Percentiles rank a stretch among this genome's conserved stretches.
These are phyloP conservation scores for Brasilioporus rufonigricans DNA, from an alignment of 768 basidiomycete genomes.

Conservation along the genomic window DNA sequence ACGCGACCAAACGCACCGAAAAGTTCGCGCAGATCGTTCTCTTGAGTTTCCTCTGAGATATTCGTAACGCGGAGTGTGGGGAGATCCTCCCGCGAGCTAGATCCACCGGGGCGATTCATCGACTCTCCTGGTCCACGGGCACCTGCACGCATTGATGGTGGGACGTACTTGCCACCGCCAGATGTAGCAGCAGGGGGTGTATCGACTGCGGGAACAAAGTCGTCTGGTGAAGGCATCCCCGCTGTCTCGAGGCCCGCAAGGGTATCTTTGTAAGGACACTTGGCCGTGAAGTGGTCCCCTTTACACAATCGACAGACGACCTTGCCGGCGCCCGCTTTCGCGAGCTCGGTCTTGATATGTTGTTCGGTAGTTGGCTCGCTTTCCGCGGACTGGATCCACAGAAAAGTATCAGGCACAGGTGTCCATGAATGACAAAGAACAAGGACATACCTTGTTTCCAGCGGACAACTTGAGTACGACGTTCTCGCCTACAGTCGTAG, in stretches of 20 bases:
- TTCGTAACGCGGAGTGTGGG: constrained; percentile 98
- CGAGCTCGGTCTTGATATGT: constrained; percentile 60
- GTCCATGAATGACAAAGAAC: neutral
- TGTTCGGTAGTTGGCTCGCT: constrained; percentile 65
- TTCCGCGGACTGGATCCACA: constrained; percentile 57
- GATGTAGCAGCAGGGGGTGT: constrained; percentile 33
- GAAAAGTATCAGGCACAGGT: neutral
- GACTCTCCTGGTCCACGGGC: constrained; percentile 70
- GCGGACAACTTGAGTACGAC: constrained; percentile 60
- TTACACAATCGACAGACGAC: constrained; percentile 93
- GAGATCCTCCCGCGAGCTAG: constrained; percentile 77
- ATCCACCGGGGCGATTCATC: constrained; percentile 49
- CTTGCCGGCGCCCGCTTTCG: constrained; percentile 78
- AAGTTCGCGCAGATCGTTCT: constrained; percentile 89
- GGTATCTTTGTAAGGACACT: constrained; percentile 97
- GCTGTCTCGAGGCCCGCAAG: constrained; percentile 70
- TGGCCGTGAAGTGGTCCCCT: constrained; percentile 96
- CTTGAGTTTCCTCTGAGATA: constrained; percentile 92
- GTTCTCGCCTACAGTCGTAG: constrained; percentile 86
- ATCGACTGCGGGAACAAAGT: constrained; percentile 37
- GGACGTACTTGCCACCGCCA: constrained; percentile 88
- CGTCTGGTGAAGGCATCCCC: constrained; percentile 39
- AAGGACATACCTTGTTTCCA: constrained; percentile 55
- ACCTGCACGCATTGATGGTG: constrained; percentile 85
- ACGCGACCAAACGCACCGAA: constrained; percentile 86